Conservation (phyloP, 768 basidiomycete species). For the Kwoniella newhampshirensis region DNA sequence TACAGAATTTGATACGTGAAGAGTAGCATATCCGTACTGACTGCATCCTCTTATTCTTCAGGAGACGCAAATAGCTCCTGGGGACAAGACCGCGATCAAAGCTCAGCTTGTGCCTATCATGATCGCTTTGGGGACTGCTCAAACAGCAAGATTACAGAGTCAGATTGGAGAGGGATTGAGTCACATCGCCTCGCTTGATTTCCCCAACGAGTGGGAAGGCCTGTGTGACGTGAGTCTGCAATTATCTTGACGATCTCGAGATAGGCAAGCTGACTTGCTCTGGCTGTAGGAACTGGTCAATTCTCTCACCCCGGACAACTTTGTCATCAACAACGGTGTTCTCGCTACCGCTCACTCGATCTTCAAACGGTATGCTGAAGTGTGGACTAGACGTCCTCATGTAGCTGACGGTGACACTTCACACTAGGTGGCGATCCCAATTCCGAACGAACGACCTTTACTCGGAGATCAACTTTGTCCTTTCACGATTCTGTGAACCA, state of each 20-base stretch:
- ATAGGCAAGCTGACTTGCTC: conserved; percentile 2
- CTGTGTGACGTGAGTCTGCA: conserved; percentile 75
- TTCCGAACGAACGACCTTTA: conserved; percentile 84
- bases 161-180: conserved; percentile 93
- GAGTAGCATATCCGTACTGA: not conserved
- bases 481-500: conserved; percentile 75
- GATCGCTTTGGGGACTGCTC: conserved; percentile 73
- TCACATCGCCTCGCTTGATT: conserved; percentile 86
- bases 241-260: not conserved
- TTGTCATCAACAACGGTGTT: conserved; percentile 82
- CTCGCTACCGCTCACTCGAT: conserved; percentile 95
- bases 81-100: conserved; percentile 73
- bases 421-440: conserved; percentile 80
- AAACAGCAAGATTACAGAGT: conserved; percentile 57
- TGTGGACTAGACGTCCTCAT: not conserved
- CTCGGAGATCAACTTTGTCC: conserved; percentile 85
- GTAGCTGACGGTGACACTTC: no score
- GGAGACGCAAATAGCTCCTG: conserved; percentile 58
- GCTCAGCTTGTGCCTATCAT: conserved; percentile 83
- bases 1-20: no score
- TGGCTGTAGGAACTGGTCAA: conserved; percentile 74
- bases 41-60: conserved; percentile 5
- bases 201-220: conserved; percentile 82
- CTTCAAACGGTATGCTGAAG: conserved; percentile 59
- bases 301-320: conserved; percentile 76